Conservation (phyloP, 768 basidiomycete species). For the Nevesoporus exiguus region DNA sequence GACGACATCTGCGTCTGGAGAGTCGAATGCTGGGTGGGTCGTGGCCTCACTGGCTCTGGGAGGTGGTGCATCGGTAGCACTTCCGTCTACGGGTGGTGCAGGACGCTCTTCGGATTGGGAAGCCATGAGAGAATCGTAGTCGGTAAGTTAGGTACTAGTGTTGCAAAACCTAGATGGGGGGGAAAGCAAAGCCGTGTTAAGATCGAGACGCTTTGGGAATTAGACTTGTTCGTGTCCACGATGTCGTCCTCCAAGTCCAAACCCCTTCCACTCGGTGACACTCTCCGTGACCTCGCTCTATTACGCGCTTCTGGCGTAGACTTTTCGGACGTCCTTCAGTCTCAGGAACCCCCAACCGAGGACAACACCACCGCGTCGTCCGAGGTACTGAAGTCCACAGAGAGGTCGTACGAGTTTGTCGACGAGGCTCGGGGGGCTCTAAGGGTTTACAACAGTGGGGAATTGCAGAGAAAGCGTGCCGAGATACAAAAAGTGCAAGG, state of each 20-base stretch:
- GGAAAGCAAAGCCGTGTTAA: no score
- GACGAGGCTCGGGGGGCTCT: conserved; percentile 56
- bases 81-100: neutral
- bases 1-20: conserved; percentile 53
- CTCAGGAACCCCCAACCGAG: conserved; percentile 1
- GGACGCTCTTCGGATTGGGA: conserved; percentile 12
- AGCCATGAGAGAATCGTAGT: conserved; percentile 12
- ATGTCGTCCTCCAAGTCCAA: conserved; percentile 33
- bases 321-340: conserved; percentile 32
- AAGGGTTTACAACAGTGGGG: conserved; percentile 39
- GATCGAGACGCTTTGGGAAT: no score
- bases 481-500: conserved; percentile 55
- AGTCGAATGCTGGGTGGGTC: conserved; percentile 50
- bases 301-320: conserved; percentile 57
- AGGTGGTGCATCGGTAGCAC: neutral
- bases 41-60: conserved; percentile 9
- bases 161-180: no score
- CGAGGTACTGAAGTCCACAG: conserved; percentile 20
- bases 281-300: conserved; percentile 69
- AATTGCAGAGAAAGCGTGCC: conserved; percentile 49
- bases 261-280: conserved; percentile 53
- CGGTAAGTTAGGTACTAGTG: no score
- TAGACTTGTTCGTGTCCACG: neutral
- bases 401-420: conserved; percentile 58
- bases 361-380: conserved; percentile 5